phyloP scores from a whole-genome alignment of 2,329 filamentous ascomycete genomes.

The Ceratocystis cubensis region DNA sequence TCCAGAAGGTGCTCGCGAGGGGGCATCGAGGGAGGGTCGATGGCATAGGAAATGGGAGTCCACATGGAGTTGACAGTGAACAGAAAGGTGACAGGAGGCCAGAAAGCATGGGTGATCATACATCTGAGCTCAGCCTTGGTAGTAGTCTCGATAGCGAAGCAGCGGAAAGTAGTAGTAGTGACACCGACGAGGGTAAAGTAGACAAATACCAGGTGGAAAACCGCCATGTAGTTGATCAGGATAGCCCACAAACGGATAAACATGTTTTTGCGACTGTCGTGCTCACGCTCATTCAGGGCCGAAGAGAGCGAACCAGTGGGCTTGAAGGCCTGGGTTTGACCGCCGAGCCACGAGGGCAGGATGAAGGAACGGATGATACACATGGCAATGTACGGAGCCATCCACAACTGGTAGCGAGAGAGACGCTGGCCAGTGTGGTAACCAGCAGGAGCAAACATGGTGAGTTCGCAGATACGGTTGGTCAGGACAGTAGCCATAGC shows the following conservation, averaged over 20 bases:
- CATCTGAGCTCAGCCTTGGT: conserved; percentile 35
- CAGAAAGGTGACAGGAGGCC: conserved; percentile 48
- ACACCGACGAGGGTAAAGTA: conserved; percentile 41
- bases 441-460: conserved; percentile 46
- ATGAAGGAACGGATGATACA: conserved; percentile 46
- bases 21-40: conserved; percentile 46
- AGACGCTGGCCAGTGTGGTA: conserved; percentile 48
- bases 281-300: conserved; percentile 45
- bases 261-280: conserved; percentile 39
- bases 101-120: conserved; percentile 48
- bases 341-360: conserved; percentile 47
- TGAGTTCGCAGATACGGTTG: conserved; percentile 44
- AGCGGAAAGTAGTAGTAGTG: conserved; percentile 39
- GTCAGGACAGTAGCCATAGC: conserved; percentile 40
- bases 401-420: conserved; percentile 46
- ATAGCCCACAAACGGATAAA: conserved; percentile 42
- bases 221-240: conserved; percentile 42
- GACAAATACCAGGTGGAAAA: conserved; percentile 44
- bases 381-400: conserved; percentile 48
- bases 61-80: conserved; percentile 43
- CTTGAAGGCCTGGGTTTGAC: conserved; percentile 46
- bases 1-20: conserved; percentile 45
- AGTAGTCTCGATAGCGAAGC: conserved; percentile 32
- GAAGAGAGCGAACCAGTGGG: conserved; percentile 46
- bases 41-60: conserved; percentile 48